These are phyloP conservation scores for Linnemannia hyalina DNA, from an alignment of 192 early-diverging fungal species.

Conservation along the genomic window DNA sequence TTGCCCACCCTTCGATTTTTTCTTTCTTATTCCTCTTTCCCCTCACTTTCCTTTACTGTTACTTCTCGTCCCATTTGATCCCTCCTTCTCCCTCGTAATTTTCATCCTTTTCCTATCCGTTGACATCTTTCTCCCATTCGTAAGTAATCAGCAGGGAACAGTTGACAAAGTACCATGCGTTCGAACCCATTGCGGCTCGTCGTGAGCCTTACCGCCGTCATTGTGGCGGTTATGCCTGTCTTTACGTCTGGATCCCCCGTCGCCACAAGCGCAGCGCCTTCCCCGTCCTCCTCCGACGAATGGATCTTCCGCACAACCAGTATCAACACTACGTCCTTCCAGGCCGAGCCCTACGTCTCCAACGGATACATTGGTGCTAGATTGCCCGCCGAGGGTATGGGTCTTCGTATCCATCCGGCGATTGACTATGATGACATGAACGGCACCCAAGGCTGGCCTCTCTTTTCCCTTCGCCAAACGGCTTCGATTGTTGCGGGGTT, in stretches of 20 bases:
- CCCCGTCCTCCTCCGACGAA: constrained; percentile 4
- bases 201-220: not conserved
- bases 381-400: constrained; percentile 46
- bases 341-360: constrained; percentile 46
- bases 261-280: not conserved
- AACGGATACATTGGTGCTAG: constrained; percentile 57
- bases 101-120: not conserved
- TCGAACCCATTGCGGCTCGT: not conserved
- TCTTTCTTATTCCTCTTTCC: not conserved
- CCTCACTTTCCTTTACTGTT: too few relatives aligned
- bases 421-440: constrained; percentile 25
- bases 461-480: constrained; percentile 48
- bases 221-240: not conserved
- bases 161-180: not conserved
- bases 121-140: not conserved
- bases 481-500: constrained; percentile 55
- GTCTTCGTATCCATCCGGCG: constrained; percentile 40
- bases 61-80: not conserved
- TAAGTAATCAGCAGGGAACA: not conserved
- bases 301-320: constrained; percentile 41
- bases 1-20: not conserved
- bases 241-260: not conserved
- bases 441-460: constrained; percentile 54
- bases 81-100: not conserved
- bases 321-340: constrained; percentile 44